These are phyloP conservation scores for Podaxis pistillaris DNA, from an alignment of 768 basidiomycete genomes.

Conservation along the genomic window DNA sequence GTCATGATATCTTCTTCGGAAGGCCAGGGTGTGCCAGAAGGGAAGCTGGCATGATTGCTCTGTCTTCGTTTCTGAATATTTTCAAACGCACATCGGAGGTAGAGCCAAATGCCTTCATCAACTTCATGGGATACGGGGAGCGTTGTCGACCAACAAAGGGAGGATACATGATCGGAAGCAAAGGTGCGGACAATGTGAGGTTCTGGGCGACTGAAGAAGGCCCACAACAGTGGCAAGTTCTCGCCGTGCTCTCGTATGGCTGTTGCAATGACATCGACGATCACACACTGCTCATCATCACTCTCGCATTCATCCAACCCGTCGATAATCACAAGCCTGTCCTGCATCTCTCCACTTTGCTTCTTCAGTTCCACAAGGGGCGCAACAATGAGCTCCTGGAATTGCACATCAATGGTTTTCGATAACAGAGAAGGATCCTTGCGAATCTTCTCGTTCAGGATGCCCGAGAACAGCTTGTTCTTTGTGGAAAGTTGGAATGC, in stretches of 20 bases:
- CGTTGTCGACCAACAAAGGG: background rate
- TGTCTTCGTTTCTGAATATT: background rate
- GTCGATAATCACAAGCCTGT: background rate
- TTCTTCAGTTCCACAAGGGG: too few relatives aligned
- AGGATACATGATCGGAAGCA: background rate
- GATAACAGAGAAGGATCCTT: background rate
- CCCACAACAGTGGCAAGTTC: background rate
- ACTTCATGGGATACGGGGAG: background rate
- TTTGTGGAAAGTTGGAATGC: conserved; percentile 1
- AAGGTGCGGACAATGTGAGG: background rate
- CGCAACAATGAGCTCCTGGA: background rate
- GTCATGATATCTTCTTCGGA: background rate
- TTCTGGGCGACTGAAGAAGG: conserved; percentile 1
- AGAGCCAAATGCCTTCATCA: background rate
- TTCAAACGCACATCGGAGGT: background rate
- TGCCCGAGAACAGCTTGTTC: background rate
- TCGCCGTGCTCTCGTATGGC: background rate
- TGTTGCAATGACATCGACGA: background rate
- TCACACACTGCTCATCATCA: background rate
- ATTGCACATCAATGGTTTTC: background rate
- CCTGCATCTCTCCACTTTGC: too few relatives aligned
- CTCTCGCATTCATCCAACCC: background rate
- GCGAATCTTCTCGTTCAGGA: background rate
- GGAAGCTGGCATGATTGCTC: background rate
- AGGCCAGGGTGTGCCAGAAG: background rate